Base-by-base conservation (phyloP, 1,284 basidiomycete genomes). In the Cryptococcus sp. region DNA sequence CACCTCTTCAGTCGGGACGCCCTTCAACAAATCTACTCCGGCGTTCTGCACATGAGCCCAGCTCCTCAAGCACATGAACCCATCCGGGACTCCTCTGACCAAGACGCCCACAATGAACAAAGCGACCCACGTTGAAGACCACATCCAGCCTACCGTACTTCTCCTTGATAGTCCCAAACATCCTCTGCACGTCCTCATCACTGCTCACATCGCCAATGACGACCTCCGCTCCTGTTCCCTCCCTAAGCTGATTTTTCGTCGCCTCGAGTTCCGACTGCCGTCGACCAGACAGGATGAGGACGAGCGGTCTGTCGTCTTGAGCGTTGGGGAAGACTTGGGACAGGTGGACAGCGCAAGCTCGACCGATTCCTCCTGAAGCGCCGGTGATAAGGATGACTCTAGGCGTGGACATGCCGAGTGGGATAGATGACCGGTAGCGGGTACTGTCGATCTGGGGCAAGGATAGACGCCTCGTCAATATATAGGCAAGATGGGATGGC, bases 101-200 rank as follows among this genome's bases (percentile, higher is more conserved):
- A n/a, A n/a, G n/a, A n/a, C n/a, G n/a, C n/a, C n/a, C n/a, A n/a
- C n/a, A n/a, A n/a, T n/a, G n/a, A n/a, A n/a, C n/a, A n/a, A n/a
- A n/a, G n/a, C n/a, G 32, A 43, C 78, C 62, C 56, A 82, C 85
- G 63, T 88, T 87, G 73, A 87, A 88, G 19, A 79, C 59, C 18
- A 87, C 59, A 62, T 88, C 85, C 12, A 87, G 60, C 3, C 82
- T 76, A 12, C 82, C 83, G 21, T 85, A 39, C 22, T 38, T 18
- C 11, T 48, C 47, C 26, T 79, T 62, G 1, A 81, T 75, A 34
- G 73, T 61, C 5, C 73, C 60, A 63, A 88, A 89, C 34, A 87
- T 69, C 7, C 57, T 60, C 49, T 74, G 68, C 2, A 87, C 82
- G 46, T 82, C 81, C 0, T 63, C 71, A 59, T 84, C 82, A 39